These are phyloP conservation scores for Termitomyces sp. DNA, from an alignment of 768 basidiomycete species.

Conservation along the genomic window DNA sequence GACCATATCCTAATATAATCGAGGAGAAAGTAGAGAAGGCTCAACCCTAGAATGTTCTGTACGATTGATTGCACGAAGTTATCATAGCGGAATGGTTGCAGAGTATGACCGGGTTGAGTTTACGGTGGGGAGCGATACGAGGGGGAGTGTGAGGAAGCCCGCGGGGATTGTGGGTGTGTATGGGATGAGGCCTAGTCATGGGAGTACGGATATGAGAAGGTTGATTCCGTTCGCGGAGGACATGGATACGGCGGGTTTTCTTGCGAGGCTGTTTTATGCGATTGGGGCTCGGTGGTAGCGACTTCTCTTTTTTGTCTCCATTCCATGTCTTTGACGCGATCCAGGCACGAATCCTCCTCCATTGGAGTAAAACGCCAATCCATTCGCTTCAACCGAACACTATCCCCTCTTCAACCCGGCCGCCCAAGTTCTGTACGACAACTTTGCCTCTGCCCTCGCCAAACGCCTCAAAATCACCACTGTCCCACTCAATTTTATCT, in stretches of 20 bases:
- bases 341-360: too few species aligned
- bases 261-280: conserved; percentile 29
- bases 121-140: conserved; percentile 35
- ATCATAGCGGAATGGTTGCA: too few species aligned
- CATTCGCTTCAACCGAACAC: conserved; percentile 27
- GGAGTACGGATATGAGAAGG: conserved; percentile 28
- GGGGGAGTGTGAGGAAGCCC: conserved; percentile 37
- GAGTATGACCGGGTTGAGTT: conserved; percentile 37
- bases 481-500: conserved; percentile 24
- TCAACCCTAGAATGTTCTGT: not conserved
- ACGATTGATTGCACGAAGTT: too few species aligned
- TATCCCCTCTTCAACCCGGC: conserved; percentile 27
- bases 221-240: conserved; percentile 34
- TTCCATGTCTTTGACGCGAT: not conserved
- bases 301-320: not conserved
- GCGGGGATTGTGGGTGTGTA: conserved; percentile 34
- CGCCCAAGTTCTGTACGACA: too few species aligned
- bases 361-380: conserved; percentile 19
- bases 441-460: too few species aligned
- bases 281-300: conserved; percentile 27
- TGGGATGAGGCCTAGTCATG: conserved; percentile 32
- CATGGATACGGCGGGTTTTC: conserved; percentile 37
- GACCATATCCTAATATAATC: too few species aligned
- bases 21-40: not conserved
- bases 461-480: conserved; percentile 24